phyloP scores from a whole-genome alignment of 1,139 yeast species.

The Hyphopichia buzzinii region DNA sequence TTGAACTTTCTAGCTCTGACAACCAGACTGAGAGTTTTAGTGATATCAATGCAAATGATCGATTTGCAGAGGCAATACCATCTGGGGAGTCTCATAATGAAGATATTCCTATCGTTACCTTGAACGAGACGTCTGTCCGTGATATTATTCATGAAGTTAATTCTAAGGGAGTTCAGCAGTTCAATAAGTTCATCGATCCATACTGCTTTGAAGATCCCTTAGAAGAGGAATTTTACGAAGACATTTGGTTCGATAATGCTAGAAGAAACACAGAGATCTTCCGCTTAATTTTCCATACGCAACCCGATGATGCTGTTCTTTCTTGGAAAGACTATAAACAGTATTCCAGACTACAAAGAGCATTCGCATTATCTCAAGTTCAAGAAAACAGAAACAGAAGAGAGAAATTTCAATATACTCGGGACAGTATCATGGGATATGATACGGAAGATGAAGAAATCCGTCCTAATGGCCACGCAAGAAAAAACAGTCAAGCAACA shows the following conservation, averaged over 20 bases:
- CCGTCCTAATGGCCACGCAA: constrained; percentile 9
- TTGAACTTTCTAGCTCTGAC: neutral
- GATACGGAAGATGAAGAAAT: constrained; percentile 12
- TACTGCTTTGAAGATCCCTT: constrained; percentile 86
- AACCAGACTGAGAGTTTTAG: neutral
- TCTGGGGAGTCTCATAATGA: constrained; percentile 17
- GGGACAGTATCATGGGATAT: constrained; percentile 5
- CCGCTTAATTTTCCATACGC: constrained; percentile 85
- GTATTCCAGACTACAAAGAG: constrained; percentile 54
- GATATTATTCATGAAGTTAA: constrained; percentile 40
- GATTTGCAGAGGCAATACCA: constrained; percentile 4
- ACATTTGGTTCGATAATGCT: constrained; percentile 85
- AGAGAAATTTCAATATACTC: constrained; percentile 11
- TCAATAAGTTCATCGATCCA: constrained; percentile 70
- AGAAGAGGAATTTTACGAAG: constrained; percentile 74
- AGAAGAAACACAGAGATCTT: constrained; percentile 77
- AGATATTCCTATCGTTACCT: constrained; percentile 44
- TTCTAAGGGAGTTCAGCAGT: constrained; percentile 27
- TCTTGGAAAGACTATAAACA: constrained; percentile 90
- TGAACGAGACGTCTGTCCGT: constrained; percentile 47
- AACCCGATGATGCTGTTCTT: constrained; percentile 86
- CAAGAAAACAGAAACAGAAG: constrained; percentile 33
- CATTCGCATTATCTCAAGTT: constrained; percentile 53
- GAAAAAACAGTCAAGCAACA: constrained; percentile 24
- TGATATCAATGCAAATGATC: constrained; percentile 1